Conservation (phyloP, 2,329 filamentous ascomycete species). For the Pseudopyrenochaeta lycopersici region DNA sequence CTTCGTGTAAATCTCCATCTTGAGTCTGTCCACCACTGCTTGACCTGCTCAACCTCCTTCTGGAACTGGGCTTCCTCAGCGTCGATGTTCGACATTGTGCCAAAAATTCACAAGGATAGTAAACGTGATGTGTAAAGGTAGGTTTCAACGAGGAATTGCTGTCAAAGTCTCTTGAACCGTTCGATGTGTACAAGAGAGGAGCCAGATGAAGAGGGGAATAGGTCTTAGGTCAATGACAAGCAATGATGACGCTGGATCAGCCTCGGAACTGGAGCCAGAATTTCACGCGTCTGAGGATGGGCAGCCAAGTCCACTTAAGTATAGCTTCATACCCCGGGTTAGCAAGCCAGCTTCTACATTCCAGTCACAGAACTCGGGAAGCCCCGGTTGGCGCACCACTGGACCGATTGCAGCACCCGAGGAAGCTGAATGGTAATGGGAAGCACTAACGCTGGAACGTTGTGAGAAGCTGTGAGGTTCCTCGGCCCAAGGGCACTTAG, state of each 20-base stretch:
- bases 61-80: slow-evolving; percentile 79
- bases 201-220: slow-evolving; percentile 1
- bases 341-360: slow-evolving; percentile 21
- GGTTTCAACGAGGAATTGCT: not conserved
- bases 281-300: slow-evolving; percentile 15
- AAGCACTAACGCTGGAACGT: slow-evolving; percentile 7
- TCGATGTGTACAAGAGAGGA: slow-evolving; percentile 1
- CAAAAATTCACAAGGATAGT: not conserved
- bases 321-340: slow-evolving; percentile 26
- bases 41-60: slow-evolving; percentile 85
- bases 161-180: not conserved
- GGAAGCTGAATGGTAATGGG: slow-evolving; percentile 22
- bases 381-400: slow-evolving; percentile 46
- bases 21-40: slow-evolving; percentile 92
- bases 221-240: slow-evolving; percentile 17
- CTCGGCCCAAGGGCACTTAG: slow-evolving; percentile 47
- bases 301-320: slow-evolving; percentile 44
- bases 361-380: slow-evolving; percentile 37
- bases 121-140: not conserved
- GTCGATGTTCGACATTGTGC: slow-evolving; percentile 54
- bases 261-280: slow-evolving; percentile 27
- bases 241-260: slow-evolving; percentile 34
- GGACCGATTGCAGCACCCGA: slow-evolving; percentile 43
- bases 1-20: slow-evolving; percentile 94
- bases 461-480: slow-evolving; percentile 17